phyloP scores from a whole-genome alignment of 2,329 filamentous ascomycete species.

The Fusarium redolens region DNA sequence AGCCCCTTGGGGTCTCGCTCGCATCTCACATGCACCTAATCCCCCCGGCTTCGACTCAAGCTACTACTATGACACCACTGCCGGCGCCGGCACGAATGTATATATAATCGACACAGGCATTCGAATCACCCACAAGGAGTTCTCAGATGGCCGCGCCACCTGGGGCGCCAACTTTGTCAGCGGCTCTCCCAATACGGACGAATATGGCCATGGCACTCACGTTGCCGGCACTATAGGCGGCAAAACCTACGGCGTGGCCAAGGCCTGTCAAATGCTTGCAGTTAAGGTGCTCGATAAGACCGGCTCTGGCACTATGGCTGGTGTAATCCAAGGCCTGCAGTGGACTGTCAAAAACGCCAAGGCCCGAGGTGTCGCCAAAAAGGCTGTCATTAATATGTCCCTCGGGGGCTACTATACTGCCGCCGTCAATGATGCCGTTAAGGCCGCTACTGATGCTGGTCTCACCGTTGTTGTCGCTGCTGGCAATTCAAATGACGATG shows the following conservation, averaged over 20 bases:
- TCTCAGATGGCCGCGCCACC: conserved; percentile 41
- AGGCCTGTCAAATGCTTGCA: conserved; percentile 41
- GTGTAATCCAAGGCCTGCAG: no score
- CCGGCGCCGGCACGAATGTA: conserved; percentile 44
- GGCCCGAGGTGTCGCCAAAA: no score
- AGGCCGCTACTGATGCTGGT: no score
- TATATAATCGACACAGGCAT: conserved; percentile 61
- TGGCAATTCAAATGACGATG: no score
- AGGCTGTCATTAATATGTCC: no score
- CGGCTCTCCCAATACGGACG: conserved; percentile 44
- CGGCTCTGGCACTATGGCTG: conserved; percentile 1
- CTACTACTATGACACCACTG: conserved; percentile 43
- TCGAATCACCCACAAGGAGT: conserved; percentile 49
- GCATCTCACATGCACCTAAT: conserved; percentile 2
- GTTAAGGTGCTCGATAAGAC: conserved; percentile 46
- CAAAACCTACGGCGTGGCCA: conserved; percentile 48
- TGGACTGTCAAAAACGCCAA: no score
- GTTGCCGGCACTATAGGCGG: conserved; percentile 47
- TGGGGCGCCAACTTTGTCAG: conserved; percentile 45
- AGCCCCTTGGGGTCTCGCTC: conserved; percentile 25
- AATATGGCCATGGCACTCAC: conserved; percentile 48
- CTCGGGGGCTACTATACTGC: no score
- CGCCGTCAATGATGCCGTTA: no score
- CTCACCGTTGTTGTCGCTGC: no score
- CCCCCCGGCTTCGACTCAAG: neutral